Base-by-base conservation (phyloP, 495 filamentous ascomycete genomes). In the Penicillium psychrofluorescens region DNA sequence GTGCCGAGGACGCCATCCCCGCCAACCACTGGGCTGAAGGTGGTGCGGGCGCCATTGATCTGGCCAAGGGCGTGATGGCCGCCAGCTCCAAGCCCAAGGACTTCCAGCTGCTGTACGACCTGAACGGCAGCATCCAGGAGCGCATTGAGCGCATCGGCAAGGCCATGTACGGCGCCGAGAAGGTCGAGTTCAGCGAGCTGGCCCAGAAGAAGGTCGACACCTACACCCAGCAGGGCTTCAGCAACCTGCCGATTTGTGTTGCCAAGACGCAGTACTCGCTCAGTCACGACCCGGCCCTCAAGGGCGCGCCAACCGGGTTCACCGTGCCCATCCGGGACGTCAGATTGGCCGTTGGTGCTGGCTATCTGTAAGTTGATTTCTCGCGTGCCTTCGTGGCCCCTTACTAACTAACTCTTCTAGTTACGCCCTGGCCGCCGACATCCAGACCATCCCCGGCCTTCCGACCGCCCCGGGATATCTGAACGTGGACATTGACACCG, bases 261-360 rank as follows among this genome's bases (percentile, higher is more conserved):
- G 90, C 91, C 45, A 98, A 97, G 80, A 96, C 92, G 34, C 92
- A 98, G 66, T 98, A 98, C 67, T 94, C 87, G 15, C 80, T 98
- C 49, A 91, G 85, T 59, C 92, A 97, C 58, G 92, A 98, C 62
- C 85, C 90, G 10, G 78, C 84, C 14, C 75, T 98, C 48, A 98
- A 98, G 72, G 92, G 92, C 38, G 92, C 92, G n/a, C 92, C 92
- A 11, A 87, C 84, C 7, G 92, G 91, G 15, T 98, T 98, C 62
- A 95, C 87, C 6, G 86, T 98, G 14, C 92, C 92, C 8, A 95
- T 98, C 49, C 71, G 91, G 47, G 92, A 98, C 61, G 91, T 98
- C 38, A 71, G 90, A 38, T 78, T 98, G 77, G 92, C 92, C 8
- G 88, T 91, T 42, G 92, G 92, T 48, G 92, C 84, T 49, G 92